A percentile compares a stretch with the other conserved stretches of the same genome.
Conservation (phyloP, 352 stramenopile genomes). For the Pythium pyrilobum region DNA sequence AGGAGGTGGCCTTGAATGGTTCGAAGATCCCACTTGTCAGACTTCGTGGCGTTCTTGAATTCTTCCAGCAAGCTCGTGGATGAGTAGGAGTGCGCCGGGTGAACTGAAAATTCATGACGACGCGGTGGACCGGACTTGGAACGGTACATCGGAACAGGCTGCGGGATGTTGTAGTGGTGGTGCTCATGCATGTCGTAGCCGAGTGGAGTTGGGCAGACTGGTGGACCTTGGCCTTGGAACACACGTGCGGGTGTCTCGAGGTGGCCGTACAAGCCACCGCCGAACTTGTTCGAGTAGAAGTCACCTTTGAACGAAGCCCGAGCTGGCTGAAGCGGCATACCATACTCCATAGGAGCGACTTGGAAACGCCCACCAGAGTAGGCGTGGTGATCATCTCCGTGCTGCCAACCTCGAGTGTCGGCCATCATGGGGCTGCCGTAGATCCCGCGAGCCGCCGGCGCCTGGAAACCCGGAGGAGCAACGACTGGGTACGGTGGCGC, state of each 20-base stretch:
- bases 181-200: conserved; percentile 9
- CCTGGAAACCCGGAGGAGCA: conserved; percentile 19
- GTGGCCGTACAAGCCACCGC: conserved; percentile 4
- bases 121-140: conserved; percentile 12
- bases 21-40: conserved; percentile 77
- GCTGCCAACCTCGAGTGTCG: conserved; percentile 9
- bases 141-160: conserved; percentile 3
- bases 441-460: conserved; percentile 1
- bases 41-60: conserved; percentile 61
- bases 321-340: neutral
- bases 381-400: neutral
- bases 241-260: neutral
- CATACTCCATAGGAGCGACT: conserved; percentile 5
- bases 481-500: neutral
- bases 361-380: conserved; percentile 5
- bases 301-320: conserved; percentile 8
- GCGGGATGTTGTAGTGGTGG: conserved; percentile 10
- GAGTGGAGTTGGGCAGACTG: neutral
- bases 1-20: conserved; percentile 82
- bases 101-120: conserved; percentile 25
- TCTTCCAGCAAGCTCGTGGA: conserved; percentile 76
- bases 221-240: conserved; percentile 1
- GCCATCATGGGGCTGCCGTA: conserved; percentile 8
- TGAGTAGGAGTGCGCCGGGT: conserved; percentile 60
- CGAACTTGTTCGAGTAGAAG: conserved; percentile 3